Percentiles rank a stretch among this genome's conserved stretches.
These are phyloP conservation scores for Achlya hypogyna DNA, from an alignment of 352 stramenopile genomes.

Conservation along the genomic window DNA sequence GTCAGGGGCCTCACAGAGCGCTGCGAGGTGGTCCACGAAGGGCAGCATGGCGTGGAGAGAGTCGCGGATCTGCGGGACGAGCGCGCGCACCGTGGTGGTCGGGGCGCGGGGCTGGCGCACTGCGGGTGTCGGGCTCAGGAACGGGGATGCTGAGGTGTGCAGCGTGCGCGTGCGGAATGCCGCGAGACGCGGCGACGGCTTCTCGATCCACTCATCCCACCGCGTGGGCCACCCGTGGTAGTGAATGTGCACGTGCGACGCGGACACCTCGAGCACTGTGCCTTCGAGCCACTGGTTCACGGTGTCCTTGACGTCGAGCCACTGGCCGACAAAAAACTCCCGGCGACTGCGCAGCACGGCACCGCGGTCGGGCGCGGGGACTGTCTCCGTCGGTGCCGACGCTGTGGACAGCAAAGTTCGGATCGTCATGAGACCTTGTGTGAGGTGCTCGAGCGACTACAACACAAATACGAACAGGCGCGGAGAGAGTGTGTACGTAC, in stretches of 20 bases:
- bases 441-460: conserved; percentile 53
- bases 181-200: conserved; percentile 89
- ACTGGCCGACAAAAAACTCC: conserved; percentile 88
- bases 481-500: background rate
- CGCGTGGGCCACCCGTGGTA: conserved; percentile 96
- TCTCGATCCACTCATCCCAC: conserved; percentile 97
- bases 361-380: background rate
- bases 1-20: conserved; percentile 38
- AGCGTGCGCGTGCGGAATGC: conserved; percentile 92
- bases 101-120: conserved; percentile 31
- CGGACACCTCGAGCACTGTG: conserved; percentile 86
- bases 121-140: conserved; percentile 36
- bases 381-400: background rate
- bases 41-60: conserved; percentile 64
- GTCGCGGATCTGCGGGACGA: conserved; percentile 50
- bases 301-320: conserved; percentile 96
- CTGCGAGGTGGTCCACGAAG: conserved; percentile 51
- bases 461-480: background rate
- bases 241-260: conserved; percentile 88
- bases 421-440: conserved; percentile 72
- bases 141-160: conserved; percentile 34
- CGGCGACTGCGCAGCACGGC: conserved; percentile 28
- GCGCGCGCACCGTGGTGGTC: conserved; percentile 26
- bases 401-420: conserved; percentile 51
- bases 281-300: conserved; percentile 98